Percentiles rank a stretch among this genome's conserved stretches.
Conservation (phyloP, 768 basidiomycete species). For the Psilocybe tampanensis region DNA sequence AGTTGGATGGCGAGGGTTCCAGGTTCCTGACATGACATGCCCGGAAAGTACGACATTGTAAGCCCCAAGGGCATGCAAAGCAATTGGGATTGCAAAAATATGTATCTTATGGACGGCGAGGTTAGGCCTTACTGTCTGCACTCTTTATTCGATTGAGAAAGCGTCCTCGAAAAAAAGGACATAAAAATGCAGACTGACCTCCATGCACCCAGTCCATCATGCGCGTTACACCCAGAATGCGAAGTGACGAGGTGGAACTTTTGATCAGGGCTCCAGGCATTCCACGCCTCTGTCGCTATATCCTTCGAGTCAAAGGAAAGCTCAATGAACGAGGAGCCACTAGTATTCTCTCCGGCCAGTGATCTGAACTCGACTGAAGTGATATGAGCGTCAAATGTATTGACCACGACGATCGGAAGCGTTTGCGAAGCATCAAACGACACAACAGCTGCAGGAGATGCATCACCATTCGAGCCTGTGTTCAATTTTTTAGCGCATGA, state of each 20-base stretch:
- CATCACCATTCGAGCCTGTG: not conserved
- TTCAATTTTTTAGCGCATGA: not conserved
- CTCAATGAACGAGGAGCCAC: not conserved
- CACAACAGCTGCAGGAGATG: not conserved
- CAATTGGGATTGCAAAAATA: not conserved
- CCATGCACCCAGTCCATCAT: slow-evolving; percentile 2
- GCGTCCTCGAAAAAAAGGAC: too few relatives aligned
- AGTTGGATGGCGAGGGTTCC: not conserved
- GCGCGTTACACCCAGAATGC: not conserved
- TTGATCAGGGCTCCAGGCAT: not conserved
- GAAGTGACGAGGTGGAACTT: not conserved
- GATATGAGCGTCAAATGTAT: not conserved
- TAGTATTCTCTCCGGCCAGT: not conserved
- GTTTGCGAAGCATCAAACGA: slow-evolving; percentile 2
- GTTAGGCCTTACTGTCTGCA: not conserved
- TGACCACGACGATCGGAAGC: not conserved
- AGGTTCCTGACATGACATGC: not conserved
- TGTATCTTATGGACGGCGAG: not conserved
- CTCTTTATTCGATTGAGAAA: not conserved
- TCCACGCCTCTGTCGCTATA: not conserved
- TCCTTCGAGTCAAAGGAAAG: not conserved
- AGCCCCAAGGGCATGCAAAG: not conserved
- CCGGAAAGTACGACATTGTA: not conserved
- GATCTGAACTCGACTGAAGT: not conserved
- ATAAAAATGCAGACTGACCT: not conserved